These are phyloP conservation scores for Coniochaeta ligniaria DNA, from an alignment of 2,329 filamentous ascomycete species.

Conservation along the genomic window DNA sequence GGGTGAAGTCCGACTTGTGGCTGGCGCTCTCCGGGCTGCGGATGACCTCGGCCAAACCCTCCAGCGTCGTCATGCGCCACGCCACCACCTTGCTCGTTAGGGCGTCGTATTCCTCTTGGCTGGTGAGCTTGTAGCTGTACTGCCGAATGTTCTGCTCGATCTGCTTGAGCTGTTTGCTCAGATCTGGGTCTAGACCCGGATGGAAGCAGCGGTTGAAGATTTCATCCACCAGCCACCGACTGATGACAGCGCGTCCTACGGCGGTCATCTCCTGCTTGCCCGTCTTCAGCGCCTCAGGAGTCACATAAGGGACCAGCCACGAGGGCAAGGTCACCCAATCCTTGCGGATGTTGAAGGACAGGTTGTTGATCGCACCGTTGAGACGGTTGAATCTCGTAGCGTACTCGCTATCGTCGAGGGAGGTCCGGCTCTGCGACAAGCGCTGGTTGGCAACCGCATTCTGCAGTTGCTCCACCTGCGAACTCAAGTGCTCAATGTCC, in stretches of 20 bases:
- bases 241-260: slow-evolving; percentile 81
- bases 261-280: slow-evolving; percentile 98
- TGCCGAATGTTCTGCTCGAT: slow-evolving; percentile 84
- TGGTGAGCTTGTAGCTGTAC: slow-evolving; percentile 65
- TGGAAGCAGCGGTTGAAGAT: slow-evolving; percentile 92
- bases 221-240: slow-evolving; percentile 83
- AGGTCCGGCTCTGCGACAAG: slow-evolving; percentile 87
- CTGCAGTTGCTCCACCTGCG: slow-evolving; percentile 88
- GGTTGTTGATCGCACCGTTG: slow-evolving; percentile 88
- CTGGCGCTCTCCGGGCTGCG: slow-evolving; percentile 57
- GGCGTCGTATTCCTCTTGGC: slow-evolving; percentile 83
- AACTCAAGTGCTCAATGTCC: slow-evolving; percentile 81
- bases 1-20: slow-evolving; percentile 62
- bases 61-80: slow-evolving; percentile 89
- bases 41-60: slow-evolving; percentile 72
- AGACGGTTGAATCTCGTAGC: slow-evolving; percentile 80
- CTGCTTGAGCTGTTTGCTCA: slow-evolving; percentile 74
- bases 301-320: slow-evolving; percentile 76
- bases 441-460: slow-evolving; percentile 97
- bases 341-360: slow-evolving; percentile 94
- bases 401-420: slow-evolving; percentile 94
- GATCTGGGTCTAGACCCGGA: slow-evolving; percentile 67
- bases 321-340: slow-evolving; percentile 77
- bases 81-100: slow-evolving; percentile 80
- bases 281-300: slow-evolving; percentile 74